phyloP scores from a whole-genome alignment of 2,329 filamentous ascomycete genomes.

The Fusarium scirpi region DNA sequence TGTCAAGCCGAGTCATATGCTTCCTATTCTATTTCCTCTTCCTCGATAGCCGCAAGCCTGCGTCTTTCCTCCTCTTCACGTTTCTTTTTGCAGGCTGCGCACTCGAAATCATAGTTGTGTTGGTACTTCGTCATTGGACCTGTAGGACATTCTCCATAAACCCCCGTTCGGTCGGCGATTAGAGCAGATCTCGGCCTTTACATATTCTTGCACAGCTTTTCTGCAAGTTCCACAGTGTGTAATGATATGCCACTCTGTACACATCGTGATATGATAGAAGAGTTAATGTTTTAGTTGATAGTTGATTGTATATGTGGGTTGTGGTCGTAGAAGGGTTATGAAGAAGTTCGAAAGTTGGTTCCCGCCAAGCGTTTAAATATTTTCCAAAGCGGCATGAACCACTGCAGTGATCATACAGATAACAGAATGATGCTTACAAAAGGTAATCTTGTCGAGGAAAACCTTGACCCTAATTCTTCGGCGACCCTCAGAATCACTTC shows the following conservation, averaged over 20 bases:
- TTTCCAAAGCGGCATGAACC: background rate
- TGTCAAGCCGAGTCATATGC: background rate
- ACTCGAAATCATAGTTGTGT: background rate
- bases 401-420: accelerated
- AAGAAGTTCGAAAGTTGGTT: background rate
- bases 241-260: background rate
- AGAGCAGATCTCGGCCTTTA: background rate
- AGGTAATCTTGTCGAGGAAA: background rate
- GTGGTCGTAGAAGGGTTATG: background rate
- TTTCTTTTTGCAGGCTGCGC: background rate
- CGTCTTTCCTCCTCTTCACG: background rate
- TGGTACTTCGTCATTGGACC: background rate
- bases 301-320: background rate
- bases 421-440: background rate
- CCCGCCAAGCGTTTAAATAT: background rate
- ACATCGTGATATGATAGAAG: background rate
- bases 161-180: background rate
- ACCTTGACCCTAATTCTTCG: no score
- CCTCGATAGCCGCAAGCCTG: background rate
- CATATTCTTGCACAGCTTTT: accelerated
- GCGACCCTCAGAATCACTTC: no score
- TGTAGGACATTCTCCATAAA: background rate
- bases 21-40: background rate
- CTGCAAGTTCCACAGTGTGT: accelerated
- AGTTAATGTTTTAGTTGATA: accelerated